phyloP scores from a whole-genome alignment of 2,329 filamentous ascomycete species.

The Plectosphaerella plurivora region DNA sequence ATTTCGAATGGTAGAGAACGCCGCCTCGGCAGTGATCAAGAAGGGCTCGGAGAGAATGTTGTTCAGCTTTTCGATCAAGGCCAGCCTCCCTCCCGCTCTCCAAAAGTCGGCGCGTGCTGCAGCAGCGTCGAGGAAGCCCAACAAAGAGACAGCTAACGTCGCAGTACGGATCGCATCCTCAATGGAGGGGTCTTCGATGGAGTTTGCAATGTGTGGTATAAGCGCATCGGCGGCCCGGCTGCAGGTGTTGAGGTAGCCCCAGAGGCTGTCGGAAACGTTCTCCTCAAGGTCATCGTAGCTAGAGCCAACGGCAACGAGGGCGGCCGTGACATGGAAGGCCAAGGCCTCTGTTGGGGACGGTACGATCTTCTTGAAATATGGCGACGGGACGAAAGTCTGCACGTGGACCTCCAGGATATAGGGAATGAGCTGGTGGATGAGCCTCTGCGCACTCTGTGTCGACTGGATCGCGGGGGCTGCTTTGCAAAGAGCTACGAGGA shows the following conservation, averaged over 20 bases:
- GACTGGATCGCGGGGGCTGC: constrained; percentile 73
- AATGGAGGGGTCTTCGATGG: constrained; percentile 53
- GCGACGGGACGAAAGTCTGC: constrained; percentile 74
- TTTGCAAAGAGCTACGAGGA: constrained; percentile 86
- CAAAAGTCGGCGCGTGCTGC: constrained; percentile 78
- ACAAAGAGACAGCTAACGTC: constrained; percentile 76
- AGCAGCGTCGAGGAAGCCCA: constrained; percentile 84
- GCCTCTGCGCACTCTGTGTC: constrained; percentile 67
- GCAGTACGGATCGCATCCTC: constrained; percentile 67
- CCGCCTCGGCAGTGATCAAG: constrained; percentile 80
- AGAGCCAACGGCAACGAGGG: constrained; percentile 75
- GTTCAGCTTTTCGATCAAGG: constrained; percentile 67
- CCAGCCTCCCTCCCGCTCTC: constrained; percentile 67
- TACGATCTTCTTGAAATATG: constrained; percentile 76
- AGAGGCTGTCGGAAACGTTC: constrained; percentile 61
- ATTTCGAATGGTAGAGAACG: constrained; percentile 86
- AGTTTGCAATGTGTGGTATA: constrained; percentile 47
- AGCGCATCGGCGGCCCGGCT: constrained; percentile 54
- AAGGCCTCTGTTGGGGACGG: constrained; percentile 87
- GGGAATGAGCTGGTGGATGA: constrained; percentile 73
- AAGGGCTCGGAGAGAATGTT: constrained; percentile 78
- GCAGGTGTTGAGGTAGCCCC: constrained; percentile 70
- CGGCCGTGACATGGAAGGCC: constrained; percentile 72
- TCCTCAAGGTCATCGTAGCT: constrained; percentile 67
- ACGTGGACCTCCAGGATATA: constrained; percentile 83